Conservation (phyloP, 306 rosid species). For the Acacia crassicarpa region DNA sequence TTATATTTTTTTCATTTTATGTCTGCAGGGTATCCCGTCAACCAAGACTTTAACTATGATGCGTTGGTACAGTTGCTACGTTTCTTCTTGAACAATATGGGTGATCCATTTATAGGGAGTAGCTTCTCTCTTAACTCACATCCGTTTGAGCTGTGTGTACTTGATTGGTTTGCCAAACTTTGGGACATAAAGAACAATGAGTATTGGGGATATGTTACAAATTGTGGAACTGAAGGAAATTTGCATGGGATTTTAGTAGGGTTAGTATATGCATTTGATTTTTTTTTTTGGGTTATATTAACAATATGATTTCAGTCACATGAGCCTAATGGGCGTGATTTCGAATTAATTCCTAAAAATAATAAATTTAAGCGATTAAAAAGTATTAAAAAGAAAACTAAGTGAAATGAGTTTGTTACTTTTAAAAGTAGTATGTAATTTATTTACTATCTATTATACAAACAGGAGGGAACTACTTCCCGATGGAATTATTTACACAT, state of each 20-base stretch:
- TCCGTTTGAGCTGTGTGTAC: conserved; percentile 57
- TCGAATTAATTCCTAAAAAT: not conserved
- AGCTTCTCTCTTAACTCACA: conserved; percentile 61
- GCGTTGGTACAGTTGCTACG: conserved; percentile 26
- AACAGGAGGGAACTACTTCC: not conserved
- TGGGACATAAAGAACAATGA: conserved; percentile 59
- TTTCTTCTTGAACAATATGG: conserved; percentile 54
- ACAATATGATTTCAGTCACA: not conserved
- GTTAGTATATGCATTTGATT: not conserved
- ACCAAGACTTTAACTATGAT: conserved; percentile 66
- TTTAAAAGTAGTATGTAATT: not conserved
- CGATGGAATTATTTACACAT: not conserved
- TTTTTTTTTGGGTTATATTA: not conserved
- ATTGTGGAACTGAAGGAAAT: conserved; percentile 38
- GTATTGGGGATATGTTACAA: conserved; percentile 63
- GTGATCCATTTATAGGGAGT: conserved; percentile 69
- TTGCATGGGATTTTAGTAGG: conserved; percentile 25
- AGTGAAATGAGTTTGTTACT: not conserved
- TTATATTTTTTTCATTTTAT: not conserved
- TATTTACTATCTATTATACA: not conserved
- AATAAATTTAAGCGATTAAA: no score
- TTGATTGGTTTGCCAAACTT: conserved; percentile 66
- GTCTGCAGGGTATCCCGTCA: conserved; percentile 51
- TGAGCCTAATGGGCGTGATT: no score
- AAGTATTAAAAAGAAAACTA: no score